Evolutionary conservation across 257 asterid genomes (phyloP), one percentile per base, ranked within the genome.

Genomic region (Plantago major): DNA sequence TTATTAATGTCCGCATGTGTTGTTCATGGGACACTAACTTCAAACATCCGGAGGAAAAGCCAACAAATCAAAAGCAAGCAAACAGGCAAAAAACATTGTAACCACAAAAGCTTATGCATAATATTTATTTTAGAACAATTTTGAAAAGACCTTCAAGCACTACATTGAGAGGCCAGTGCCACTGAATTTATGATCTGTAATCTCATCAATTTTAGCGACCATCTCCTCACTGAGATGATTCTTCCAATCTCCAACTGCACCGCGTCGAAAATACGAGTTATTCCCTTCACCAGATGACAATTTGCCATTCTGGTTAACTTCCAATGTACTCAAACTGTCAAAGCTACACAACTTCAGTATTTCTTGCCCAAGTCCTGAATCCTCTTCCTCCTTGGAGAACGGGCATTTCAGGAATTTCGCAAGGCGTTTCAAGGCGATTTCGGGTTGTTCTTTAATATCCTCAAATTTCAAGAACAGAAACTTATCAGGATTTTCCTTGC

Each of bases 201-300:
- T 76, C 19, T 67, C 55, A 65, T 82, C 85, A 43, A 82, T 10
- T 33, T 30, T 77, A 5, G 75, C 72, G 2, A 6, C 79, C 88
- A 74, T 79, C 37, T 74, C 68, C 5, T 2, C 40, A 1, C 43
- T 40, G 59, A 82, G 47, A 60, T 60, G 66, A 47, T 76, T 79
- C 78, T 45, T 67, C 85, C 88, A 82, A 53, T 82, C 88, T 22
- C 85, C 83, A n/a, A 79, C 75, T 5, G 46, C 63, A 4, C 83
- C 88, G 3, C 69, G 81, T 0, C 85, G 81, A 63, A 79, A 82
- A 49, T 74, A 82, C 17, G 19, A 71, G 17, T 62, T 66, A 15
- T 69, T 82, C 16, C 73, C 83, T 64, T 68, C 82, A 0, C 88
- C 85, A 15, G 79, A 71, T 26, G 78, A 60, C 43, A 73, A 33